These are phyloP conservation scores for Gaeumannomyces sp. DNA, from an alignment of 2,329 filamentous ascomycete species.

Conservation along the genomic window DNA sequence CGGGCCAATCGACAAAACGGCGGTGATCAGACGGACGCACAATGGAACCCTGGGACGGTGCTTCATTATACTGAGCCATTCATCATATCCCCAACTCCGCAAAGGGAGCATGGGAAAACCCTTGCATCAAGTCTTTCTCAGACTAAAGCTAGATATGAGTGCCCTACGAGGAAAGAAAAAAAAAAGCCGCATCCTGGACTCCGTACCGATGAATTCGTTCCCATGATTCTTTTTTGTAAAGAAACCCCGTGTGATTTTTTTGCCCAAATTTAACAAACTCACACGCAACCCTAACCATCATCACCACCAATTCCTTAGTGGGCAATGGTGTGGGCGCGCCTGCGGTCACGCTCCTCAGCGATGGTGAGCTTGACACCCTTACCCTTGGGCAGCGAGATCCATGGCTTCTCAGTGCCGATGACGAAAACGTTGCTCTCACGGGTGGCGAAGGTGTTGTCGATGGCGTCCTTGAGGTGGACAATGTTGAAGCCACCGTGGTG, in stretches of 20 bases:
- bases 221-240: constrained; percentile 7
- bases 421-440: constrained; percentile 99
- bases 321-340: constrained; percentile 59
- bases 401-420: constrained; percentile 97
- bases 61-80: constrained; percentile 10
- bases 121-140: constrained; percentile 7
- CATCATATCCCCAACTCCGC: constrained; percentile 7
- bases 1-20: not conserved
- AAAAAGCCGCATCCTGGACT: constrained; percentile 10
- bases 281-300: constrained; percentile 4
- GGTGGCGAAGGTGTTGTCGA: constrained; percentile 99
- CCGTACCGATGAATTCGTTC: constrained; percentile 6
- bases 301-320: constrained; percentile 37
- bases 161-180: constrained; percentile 6
- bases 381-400: constrained; percentile 99
- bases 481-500: constrained; percentile 99
- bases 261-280: constrained; percentile 7
- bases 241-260: constrained; percentile 8
- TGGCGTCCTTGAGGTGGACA: constrained; percentile 99
- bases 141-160: constrained; percentile 1
- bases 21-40: not conserved
- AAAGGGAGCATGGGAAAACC: constrained; percentile 5
- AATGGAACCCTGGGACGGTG: not conserved
- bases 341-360: constrained; percentile 97
- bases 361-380: constrained; percentile 99